These are phyloP conservation scores for Byssoonygena ceratinophila DNA, from an alignment of 2,329 filamentous ascomycete species.

Conservation along the genomic window DNA sequence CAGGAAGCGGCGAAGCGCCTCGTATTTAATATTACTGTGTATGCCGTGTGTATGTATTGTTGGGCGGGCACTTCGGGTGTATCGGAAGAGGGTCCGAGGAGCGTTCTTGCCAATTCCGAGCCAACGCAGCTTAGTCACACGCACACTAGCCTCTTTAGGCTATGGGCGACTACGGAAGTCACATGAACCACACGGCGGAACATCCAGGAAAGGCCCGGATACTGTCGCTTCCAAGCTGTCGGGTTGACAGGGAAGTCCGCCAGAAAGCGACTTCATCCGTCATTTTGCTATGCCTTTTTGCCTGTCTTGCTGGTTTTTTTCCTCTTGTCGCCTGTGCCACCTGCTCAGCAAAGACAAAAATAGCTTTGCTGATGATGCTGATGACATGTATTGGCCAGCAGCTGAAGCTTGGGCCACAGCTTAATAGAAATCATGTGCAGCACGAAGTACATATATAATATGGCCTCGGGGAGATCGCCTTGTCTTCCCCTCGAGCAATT, in stretches of 20 bases:
- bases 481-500: neutral
- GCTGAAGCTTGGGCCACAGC: conserved; percentile 6
- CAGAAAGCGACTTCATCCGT: conserved; percentile 9
- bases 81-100: neutral
- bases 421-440: neutral
- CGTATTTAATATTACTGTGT: no score
- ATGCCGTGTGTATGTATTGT: no score
- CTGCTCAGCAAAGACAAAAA: neutral
- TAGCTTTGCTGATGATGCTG: neutral
- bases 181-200: conserved; percentile 10
- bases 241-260: conserved; percentile 4
- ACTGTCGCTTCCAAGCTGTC: conserved; percentile 10
- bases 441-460: neutral
- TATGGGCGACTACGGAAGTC: neutral
- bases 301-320: neutral
- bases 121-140: conserved; percentile 1
- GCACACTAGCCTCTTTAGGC: neutral
- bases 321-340: no score
- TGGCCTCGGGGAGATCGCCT: neutral
- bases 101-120: neutral
- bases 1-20: neutral
- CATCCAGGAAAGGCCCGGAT: conserved; percentile 13
- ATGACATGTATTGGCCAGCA: neutral
- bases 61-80: neutral
- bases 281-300: neutral